These are phyloP conservation scores for Sporobolomyces roseus DNA, from an alignment of 768 basidiomycete genomes.

Conservation along the genomic window DNA sequence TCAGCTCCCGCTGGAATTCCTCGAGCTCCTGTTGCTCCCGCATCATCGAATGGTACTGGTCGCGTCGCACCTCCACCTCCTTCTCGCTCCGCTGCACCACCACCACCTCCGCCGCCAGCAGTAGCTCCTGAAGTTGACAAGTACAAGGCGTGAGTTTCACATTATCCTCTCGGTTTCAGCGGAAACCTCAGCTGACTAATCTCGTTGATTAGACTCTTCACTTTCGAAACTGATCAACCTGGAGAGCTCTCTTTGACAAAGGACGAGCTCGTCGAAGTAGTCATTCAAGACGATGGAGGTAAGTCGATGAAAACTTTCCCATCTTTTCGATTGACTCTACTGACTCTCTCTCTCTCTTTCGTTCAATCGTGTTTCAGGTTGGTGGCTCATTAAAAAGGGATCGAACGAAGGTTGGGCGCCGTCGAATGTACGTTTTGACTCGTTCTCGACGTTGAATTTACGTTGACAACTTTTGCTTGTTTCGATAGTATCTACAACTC, in stretches of 20 bases:
- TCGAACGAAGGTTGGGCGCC: constrained; percentile 90
- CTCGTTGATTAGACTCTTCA: constrained; percentile 55
- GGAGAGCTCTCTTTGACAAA: constrained; percentile 87
- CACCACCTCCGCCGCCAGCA: constrained; percentile 57
- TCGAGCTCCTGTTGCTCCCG: constrained; percentile 47
- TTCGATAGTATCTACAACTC: constrained; percentile 53
- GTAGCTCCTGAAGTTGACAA: constrained; percentile 64
- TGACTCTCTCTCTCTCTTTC: background rate
- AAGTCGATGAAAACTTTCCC: too few species aligned
- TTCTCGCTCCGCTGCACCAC: constrained; percentile 52
- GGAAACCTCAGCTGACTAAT: too few species aligned
- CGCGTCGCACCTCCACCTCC: constrained; percentile 55
- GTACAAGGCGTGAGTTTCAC: constrained; percentile 64
- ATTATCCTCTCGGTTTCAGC: too few species aligned
- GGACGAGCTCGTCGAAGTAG: constrained; percentile 84
- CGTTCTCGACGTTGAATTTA: too few species aligned
- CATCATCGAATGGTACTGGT: constrained; percentile 44
- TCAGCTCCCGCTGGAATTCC: too few species aligned
- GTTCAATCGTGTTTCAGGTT: constrained; percentile 53
- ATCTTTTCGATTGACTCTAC: too few species aligned
- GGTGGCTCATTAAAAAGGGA: constrained; percentile 92
- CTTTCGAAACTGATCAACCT: constrained; percentile 79
- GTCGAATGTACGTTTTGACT: constrained; percentile 55
- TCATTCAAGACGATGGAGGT: constrained; percentile 85
- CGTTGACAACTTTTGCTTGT: too few species aligned